Base-by-base conservation (phyloP, 129 eudicot genomes). In the Pseudognaphalium luteoalbum region DNA sequence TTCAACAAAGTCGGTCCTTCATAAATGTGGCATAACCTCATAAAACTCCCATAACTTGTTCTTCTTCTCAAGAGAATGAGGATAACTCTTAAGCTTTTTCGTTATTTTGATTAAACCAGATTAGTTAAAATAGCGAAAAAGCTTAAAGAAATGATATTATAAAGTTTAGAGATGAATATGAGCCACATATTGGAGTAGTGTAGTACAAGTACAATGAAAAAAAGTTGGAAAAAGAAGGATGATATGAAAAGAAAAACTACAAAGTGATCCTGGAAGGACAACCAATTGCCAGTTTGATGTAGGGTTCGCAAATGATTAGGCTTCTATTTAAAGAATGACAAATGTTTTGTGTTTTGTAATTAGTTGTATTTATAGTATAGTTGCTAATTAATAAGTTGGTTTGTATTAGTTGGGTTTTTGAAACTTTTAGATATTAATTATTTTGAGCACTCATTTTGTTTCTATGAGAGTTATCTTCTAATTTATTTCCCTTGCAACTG, bases 211-310 rank as follows among this genome's bases (percentile, higher is more conserved):
- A 75, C 65, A 81, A 41, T 54, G 83, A 66, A 79, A 66, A 78
- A 71, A 71, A 82, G 58, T 80, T 68, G 78, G 72, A 37, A 76
- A 79, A 79, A 7, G 76, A 19, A 50, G 62, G 70, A 73, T 61
- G 76, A 68, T 64, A 42, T 66, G 64, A 64, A 58, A 73, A 81
- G 62, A 77, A 70, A 71, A 78, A 58, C 84, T 67, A 80, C 66
- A 68, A 81, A 29, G 78, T 47, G 80, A 75, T 80, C 39, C 80
- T 81, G 66, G 75, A 77, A 81, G 66, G 76, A 74, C 85, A 87
- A 81, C 82, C 81, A 80, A 81, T 11, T 71, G 85, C 83, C 88
- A 86, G 78, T 67, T 76, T 88, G 86, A 79, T 85, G 86, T 76
- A 76, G 82, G 82, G 71, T 78, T 66, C 70, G 72, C 75, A 73